phyloP scores from a whole-genome alignment of 2,329 filamentous ascomycete species.

The Coniochaeta hoffmannii region DNA sequence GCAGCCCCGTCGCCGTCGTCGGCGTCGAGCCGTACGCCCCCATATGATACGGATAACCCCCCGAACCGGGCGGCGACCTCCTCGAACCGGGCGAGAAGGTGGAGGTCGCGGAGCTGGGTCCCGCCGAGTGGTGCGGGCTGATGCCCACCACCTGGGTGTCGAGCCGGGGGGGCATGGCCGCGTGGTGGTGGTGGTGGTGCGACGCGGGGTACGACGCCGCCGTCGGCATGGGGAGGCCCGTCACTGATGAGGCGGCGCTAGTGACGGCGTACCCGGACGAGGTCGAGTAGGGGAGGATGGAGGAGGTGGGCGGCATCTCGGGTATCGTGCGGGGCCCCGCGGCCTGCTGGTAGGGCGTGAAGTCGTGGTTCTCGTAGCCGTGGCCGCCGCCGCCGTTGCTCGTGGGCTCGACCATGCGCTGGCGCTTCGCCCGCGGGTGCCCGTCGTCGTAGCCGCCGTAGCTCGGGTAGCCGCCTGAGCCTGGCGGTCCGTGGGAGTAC shows the following conservation, averaged over 20 bases:
- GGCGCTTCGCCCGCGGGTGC: constrained; percentile 13
- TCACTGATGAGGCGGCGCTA: constrained; percentile 8
- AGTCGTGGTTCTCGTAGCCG: constrained; percentile 14
- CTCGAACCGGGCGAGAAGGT: constrained; percentile 11
- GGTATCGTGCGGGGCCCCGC: constrained; percentile 15
- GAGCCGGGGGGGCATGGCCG: constrained; percentile 11
- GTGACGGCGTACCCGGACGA: constrained; percentile 10
- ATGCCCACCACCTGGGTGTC: constrained; percentile 12
- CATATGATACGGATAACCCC: constrained; percentile 5
- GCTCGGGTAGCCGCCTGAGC: constrained; percentile 5
- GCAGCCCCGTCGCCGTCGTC: constrained; percentile 2
- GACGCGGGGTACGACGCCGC: no score
- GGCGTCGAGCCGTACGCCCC: constrained; percentile 4
- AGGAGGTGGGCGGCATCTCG: constrained; percentile 8
- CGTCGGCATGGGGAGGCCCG: constrained; percentile 11
- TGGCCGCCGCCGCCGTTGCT: constrained; percentile 3
- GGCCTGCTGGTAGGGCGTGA: constrained; percentile 10
- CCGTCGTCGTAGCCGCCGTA: constrained; percentile 14
- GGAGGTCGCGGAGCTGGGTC: constrained; percentile 11
- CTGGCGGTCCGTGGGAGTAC: constrained; percentile 11
- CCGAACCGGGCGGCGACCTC: constrained; percentile 8
- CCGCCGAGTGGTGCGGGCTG: constrained; percentile 6
- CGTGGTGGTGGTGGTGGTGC: constrained; percentile 5
- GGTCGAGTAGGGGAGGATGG: constrained; percentile 13
- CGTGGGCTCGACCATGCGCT: constrained; percentile 9